phyloP scores from a whole-genome alignment of 2,329 filamentous ascomycete genomes.

The Simplicillium aogashimaense region DNA sequence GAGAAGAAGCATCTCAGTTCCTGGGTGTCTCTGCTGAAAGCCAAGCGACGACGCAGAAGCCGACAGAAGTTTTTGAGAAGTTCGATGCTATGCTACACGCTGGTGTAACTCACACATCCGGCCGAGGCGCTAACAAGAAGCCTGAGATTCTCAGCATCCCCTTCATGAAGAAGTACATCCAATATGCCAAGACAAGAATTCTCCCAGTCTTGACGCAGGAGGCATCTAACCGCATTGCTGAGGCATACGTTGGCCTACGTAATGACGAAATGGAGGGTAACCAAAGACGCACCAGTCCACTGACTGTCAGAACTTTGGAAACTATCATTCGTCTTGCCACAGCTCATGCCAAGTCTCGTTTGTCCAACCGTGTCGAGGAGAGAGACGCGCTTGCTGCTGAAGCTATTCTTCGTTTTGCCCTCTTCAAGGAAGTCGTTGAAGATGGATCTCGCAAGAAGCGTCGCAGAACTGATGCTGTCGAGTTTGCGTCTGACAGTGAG shows the following conservation, averaged over 20 bases:
- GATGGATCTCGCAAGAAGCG: constrained; percentile 78
- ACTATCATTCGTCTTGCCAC: constrained; percentile 97
- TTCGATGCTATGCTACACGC: constrained; percentile 94
- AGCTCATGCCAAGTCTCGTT: constrained; percentile 84
- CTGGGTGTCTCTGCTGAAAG: constrained; percentile 81
- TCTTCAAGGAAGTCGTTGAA: constrained; percentile 91
- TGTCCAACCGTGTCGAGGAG: constrained; percentile 83
- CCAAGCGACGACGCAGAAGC: constrained; percentile 59
- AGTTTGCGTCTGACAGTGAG: constrained; percentile 47
- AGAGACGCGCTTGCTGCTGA: constrained; percentile 83
- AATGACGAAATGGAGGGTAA: constrained; percentile 96
- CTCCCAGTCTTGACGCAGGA: constrained; percentile 87
- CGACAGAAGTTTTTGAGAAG: constrained; percentile 90
- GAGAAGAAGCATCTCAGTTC: constrained; percentile 75
- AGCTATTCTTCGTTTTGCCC: constrained; percentile 79
- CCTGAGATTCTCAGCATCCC: constrained; percentile 89
- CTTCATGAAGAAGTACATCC: constrained; percentile 99
- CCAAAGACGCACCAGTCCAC: constrained; percentile 83
- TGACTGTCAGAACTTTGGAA: constrained; percentile 94
- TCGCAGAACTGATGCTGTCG: constrained; percentile 49
- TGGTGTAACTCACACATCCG: constrained; percentile 69
- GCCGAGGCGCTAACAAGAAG: constrained; percentile 64
- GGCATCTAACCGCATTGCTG: constrained; percentile 82
- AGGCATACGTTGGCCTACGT: constrained; percentile 82
- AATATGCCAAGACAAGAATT: constrained; percentile 88